A percentile compares a stretch with the other conserved stretches of the same genome.
phyloP scores from a whole-genome alignment of 2,329 filamentous ascomycete species.

The Fusarium udum region DNA sequence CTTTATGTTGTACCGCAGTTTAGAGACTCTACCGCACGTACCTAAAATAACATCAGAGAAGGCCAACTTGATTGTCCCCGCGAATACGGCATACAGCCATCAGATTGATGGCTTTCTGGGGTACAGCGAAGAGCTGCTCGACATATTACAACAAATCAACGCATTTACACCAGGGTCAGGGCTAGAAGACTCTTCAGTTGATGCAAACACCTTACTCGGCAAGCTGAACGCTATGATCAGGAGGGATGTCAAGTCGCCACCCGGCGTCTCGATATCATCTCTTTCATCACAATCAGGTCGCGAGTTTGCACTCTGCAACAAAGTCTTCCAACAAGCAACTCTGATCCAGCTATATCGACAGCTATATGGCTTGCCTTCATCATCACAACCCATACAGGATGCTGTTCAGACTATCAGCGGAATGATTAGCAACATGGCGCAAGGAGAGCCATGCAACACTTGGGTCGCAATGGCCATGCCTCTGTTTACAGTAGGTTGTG shows the following conservation, averaged over 20 bases:
- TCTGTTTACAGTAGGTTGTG: conserved; percentile 43
- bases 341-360: conserved; percentile 41
- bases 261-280: conserved; percentile 29
- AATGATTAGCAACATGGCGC: conserved; percentile 43
- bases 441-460: conserved; percentile 44
- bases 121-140: conserved; percentile 43
- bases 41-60: background rate
- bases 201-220: conserved; percentile 35
- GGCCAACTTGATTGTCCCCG: rapidly evolving
- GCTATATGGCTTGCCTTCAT: conserved; percentile 32
- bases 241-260: conserved; percentile 32
- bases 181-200: background rate
- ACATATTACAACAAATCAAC: conserved; percentile 40
- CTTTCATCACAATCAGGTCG: conserved; percentile 38
- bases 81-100: background rate
- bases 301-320: conserved; percentile 42
- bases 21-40: conserved; percentile 42
- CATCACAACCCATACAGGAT: conserved; percentile 24
- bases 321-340: conserved; percentile 42
- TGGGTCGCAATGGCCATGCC: conserved; percentile 48
- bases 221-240: conserved; percentile 40
- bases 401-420: conserved; percentile 31
- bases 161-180: background rate
- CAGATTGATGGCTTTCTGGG: conserved; percentile 45
- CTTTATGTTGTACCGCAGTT: conserved; percentile 42